Conservation (phyloP, 2,329 filamentous ascomycete species). For the Fusarium burgessii region DNA sequence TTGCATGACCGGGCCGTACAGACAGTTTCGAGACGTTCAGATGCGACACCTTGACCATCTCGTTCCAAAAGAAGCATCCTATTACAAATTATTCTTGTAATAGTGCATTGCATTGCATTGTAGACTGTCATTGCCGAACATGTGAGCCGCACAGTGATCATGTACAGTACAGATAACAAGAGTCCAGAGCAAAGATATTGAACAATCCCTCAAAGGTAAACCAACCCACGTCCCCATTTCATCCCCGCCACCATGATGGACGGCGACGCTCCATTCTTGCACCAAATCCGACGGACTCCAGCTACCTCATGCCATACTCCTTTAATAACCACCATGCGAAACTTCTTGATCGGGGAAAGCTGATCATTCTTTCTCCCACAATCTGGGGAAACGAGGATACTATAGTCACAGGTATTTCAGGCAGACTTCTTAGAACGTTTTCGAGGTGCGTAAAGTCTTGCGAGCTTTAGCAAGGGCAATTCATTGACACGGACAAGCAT, state of each 20-base stretch:
- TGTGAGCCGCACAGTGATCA: background rate
- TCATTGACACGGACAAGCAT: too few relatives aligned
- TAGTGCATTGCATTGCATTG: background rate
- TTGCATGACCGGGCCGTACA: constrained; percentile 22
- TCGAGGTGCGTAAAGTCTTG: too few relatives aligned
- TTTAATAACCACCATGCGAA: background rate
- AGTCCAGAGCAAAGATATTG: background rate
- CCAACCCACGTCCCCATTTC: background rate
- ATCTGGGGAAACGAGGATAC: background rate
- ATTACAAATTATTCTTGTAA: background rate
- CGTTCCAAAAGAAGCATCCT: background rate
- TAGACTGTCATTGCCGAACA: background rate
- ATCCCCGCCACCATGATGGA: constrained; percentile 30
- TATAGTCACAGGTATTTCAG: background rate
- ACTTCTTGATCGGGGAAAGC: constrained; percentile 3
- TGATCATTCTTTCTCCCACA: background rate
- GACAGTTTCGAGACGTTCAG: background rate
- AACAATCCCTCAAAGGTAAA: background rate
- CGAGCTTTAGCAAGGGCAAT: too few relatives aligned
- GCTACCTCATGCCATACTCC: constrained; percentile 2
- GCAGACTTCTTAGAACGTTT: too few relatives aligned
- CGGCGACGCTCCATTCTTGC: background rate
- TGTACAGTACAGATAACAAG: background rate
- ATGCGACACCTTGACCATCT: background rate
- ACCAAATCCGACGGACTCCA: constrained; percentile 11